phyloP scores from a whole-genome alignment of 805 yeast species.

The Lipomyces sp. region DNA sequence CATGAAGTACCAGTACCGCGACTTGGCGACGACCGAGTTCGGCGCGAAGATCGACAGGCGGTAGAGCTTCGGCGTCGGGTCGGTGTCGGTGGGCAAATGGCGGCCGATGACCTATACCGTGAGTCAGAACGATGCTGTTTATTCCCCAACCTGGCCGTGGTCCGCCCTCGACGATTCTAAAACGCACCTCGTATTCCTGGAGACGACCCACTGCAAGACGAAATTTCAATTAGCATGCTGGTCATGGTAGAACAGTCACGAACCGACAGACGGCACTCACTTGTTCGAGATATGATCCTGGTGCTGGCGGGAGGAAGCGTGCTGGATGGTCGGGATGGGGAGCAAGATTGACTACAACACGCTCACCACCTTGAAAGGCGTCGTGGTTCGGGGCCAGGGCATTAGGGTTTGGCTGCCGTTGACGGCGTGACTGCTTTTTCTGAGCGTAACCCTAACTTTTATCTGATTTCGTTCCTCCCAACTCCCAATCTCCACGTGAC shows the following conservation, averaged over 20 bases:
- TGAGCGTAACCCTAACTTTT: not conserved
- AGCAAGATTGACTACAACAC: no score
- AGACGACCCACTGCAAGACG: constrained; percentile 30
- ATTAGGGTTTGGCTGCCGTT: not conserved
- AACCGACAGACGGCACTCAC: not conserved
- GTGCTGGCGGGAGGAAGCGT: no score
- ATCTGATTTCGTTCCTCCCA: not conserved
- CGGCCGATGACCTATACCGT: constrained; percentile 99
- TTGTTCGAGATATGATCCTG: not conserved
- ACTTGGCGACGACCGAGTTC: constrained; percentile 98
- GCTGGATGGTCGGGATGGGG: no score
- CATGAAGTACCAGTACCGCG: constrained; percentile 99
- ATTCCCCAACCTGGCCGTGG: not conserved
- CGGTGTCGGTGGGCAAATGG: constrained; percentile 98
- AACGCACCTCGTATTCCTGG: constrained; percentile 29
- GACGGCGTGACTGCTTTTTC: constrained; percentile 6
- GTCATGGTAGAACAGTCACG: not conserved
- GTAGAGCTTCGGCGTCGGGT: constrained; percentile 99
- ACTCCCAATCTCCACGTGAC: no score
- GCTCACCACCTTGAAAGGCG: not conserved
- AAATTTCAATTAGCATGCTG: no score
- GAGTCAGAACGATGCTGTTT: not conserved
- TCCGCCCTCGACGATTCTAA: not conserved
- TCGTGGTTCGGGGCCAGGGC: not conserved
- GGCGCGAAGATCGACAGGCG: constrained; percentile 99